Base-by-base conservation (phyloP, 1,284 basidiomycete species). In the Papiliotrema terrestris region DNA sequence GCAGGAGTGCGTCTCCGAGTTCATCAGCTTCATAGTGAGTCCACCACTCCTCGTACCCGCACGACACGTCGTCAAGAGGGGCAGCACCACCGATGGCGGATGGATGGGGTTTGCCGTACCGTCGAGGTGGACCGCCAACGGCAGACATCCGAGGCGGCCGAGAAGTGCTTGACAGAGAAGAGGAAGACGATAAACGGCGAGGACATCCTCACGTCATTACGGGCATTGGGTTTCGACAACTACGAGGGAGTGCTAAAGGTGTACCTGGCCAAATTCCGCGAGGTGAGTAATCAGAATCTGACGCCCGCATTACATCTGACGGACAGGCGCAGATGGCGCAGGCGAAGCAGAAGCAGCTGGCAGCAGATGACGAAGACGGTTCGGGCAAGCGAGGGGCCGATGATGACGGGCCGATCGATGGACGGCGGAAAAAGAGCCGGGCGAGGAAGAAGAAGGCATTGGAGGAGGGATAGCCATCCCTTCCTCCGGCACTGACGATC, bases 131-230 rank as follows among this genome's bases (percentile, higher is more conserved):
- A 41, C 23, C 25, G 47, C 38, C 48, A 35, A 39, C 52, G 23
- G 15, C 23, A 75, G 73, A 75, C 73, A 22, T 72, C 69, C 11
- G 73, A 75, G 59, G 73, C 91, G 0, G 88, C 93, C 51, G 95
- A 94, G 79, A 97, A 95, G 71, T 96, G 93, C 70, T 80, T 98
- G 58, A 96, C 94, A 67, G 96, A 99, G 77, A 94, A 98, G 2
- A 81, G 89, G 57, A 98, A 98, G 75, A 95, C 71, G 89, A 94
- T 46, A 91, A 95, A 50, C 86, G 92, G 4, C 91, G 95, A 78
- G 89, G 85, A 69, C 84, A 92, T 56, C 84, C 90, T 60, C 89
- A 98, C 78, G 78, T 98, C 55, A 92, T 98, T 79, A 95, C 92
- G 54, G 36, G 84, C 87, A 11, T 81, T 98, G 22, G 94, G 95